Percentiles rank a stretch among this genome's conserved stretches.
Conservation (phyloP, 1,284 basidiomycete species). For the Phellopilus nigrolimitatus region DNA sequence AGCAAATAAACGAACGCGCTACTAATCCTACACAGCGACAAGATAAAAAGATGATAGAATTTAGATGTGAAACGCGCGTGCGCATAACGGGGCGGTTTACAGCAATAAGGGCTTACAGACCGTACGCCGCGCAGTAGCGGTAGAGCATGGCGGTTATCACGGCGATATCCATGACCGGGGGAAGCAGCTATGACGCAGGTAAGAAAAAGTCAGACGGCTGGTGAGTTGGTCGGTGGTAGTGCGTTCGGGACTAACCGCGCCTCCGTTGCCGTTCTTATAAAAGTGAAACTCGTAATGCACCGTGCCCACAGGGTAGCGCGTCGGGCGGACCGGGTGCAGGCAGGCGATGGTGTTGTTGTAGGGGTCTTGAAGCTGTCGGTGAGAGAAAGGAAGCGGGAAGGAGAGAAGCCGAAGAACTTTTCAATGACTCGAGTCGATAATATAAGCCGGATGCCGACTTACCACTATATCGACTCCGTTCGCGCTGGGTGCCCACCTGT, state of each 20-base stretch:
- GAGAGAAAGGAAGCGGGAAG: slow-evolving; percentile 4
- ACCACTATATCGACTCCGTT: slow-evolving; percentile 60
- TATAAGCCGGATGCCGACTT: slow-evolving; percentile 27
- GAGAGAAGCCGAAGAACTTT: slow-evolving; percentile 17
- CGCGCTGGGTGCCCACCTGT: slow-evolving; percentile 67
- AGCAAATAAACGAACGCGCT: too few relatives aligned
- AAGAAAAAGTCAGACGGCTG: background rate
- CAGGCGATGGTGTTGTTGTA: slow-evolving; percentile 67
- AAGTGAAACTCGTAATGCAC: slow-evolving; percentile 80
- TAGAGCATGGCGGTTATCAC: slow-evolving; percentile 79
- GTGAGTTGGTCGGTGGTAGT: background rate
- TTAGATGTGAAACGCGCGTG: too few relatives aligned
- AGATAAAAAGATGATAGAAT: slow-evolving; percentile 1
- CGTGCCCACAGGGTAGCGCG: slow-evolving; percentile 76
- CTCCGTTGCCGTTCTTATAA: slow-evolving; percentile 60
- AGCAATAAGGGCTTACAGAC: slow-evolving; percentile 55
- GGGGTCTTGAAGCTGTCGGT: slow-evolving; percentile 61
- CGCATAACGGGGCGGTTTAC: too few relatives aligned
- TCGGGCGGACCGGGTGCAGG: slow-evolving; percentile 67
- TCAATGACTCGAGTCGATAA: slow-evolving; percentile 15
- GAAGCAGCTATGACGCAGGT: slow-evolving; percentile 56
- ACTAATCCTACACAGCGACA: too few relatives aligned
- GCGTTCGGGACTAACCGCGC: slow-evolving; percentile 53
- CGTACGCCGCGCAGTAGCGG: slow-evolving; percentile 66
- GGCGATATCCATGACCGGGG: slow-evolving; percentile 82